Conservation (phyloP, 371 early-diverging fungal species). For the Rhizomucor pusillus region DNA sequence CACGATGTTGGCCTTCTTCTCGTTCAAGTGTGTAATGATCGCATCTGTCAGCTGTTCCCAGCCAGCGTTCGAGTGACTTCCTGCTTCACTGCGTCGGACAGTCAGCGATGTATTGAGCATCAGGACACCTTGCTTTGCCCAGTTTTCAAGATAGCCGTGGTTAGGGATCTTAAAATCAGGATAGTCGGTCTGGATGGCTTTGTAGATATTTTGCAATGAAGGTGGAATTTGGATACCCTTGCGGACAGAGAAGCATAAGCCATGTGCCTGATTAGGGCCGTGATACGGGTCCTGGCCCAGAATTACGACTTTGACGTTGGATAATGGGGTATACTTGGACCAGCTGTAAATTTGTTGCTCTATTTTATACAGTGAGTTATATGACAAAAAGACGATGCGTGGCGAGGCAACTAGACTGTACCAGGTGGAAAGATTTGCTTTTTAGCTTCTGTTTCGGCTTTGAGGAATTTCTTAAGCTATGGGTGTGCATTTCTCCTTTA, state of each 20-base stretch:
- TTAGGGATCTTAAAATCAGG: conserved; percentile 60
- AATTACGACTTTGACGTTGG: conserved; percentile 79
- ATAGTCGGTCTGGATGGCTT: conserved; percentile 73
- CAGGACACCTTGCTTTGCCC: conserved; percentile 94
- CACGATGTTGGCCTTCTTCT: conserved; percentile 67
- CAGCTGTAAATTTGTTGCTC: conserved; percentile 76
- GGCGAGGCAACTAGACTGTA: conserved; percentile 12
- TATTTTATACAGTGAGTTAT: conserved; percentile 6
- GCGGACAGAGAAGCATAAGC: conserved; percentile 85
- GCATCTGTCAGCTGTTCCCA: conserved; percentile 95
- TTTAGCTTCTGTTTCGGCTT: conserved; percentile 43
- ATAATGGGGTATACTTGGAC: conserved; percentile 68
- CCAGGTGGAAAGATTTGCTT: conserved; percentile 75
- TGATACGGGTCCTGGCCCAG: conserved; percentile 99
- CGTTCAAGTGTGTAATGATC: conserved; percentile 74
- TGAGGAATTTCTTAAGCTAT: conserved; percentile 71
- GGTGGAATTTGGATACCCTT: conserved; percentile 82
- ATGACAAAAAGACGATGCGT: neutral
- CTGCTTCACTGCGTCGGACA: conserved; percentile 82
- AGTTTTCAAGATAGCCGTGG: conserved; percentile 72
- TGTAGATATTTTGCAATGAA: conserved; percentile 92
- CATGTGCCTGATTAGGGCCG: conserved; percentile 90
- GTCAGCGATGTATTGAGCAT: conserved; percentile 94
- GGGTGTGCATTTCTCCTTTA: neutral
- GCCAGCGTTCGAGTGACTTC: conserved; percentile 85